Evolutionary conservation across 345 rosid species (phyloP).

Genomic region (Noccaea caerulescens): DNA sequence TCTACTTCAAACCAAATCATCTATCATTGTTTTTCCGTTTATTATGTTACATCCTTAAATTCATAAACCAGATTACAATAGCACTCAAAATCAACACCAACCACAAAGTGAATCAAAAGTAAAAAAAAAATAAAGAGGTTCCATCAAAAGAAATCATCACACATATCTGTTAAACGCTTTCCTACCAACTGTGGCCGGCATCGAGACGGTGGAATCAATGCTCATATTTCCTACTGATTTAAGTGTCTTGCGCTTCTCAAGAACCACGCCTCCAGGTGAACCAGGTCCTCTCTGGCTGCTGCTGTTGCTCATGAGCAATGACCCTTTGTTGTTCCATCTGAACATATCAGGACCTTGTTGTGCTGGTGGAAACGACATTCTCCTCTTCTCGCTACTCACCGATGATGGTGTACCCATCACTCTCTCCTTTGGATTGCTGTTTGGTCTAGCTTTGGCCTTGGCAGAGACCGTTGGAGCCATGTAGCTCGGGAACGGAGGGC

Average conservation of each 20-base stretch:
- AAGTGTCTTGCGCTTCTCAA: constrained; percentile 53
- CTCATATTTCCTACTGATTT: constrained; percentile 74
- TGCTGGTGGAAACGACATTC: constrained; percentile 63
- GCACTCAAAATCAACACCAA: constrained; percentile 54
- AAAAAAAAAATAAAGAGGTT: constrained; percentile 7
- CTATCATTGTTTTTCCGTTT: constrained; percentile 20
- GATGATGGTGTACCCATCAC: constrained; percentile 62
- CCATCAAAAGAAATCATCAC: constrained; percentile 66
- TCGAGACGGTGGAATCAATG: constrained; percentile 75
- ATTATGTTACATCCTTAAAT: constrained; percentile 52
- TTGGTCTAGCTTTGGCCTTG: constrained; percentile 78
- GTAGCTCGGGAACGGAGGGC: constrained; percentile 95
- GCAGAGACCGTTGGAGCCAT: constrained; percentile 90
- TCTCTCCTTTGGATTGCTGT: constrained; percentile 80
- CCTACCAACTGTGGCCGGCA: constrained; percentile 72
- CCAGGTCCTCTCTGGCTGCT: constrained; percentile 30
- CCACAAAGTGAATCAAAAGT: constrained; percentile 36
- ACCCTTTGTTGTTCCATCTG: constrained; percentile 72
- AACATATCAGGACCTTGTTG: constrained; percentile 63
- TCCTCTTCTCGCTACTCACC: constrained; percentile 64
- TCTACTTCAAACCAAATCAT: constrained; percentile 28
- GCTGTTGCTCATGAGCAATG: constrained; percentile 44
- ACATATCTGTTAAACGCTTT: constrained; percentile 94
- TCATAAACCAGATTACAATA: constrained; percentile 45
- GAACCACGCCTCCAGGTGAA: constrained; percentile 55